These are phyloP conservation scores for Phytophthora pini DNA, from an alignment of 352 stramenopile species.

Conservation along the genomic window DNA sequence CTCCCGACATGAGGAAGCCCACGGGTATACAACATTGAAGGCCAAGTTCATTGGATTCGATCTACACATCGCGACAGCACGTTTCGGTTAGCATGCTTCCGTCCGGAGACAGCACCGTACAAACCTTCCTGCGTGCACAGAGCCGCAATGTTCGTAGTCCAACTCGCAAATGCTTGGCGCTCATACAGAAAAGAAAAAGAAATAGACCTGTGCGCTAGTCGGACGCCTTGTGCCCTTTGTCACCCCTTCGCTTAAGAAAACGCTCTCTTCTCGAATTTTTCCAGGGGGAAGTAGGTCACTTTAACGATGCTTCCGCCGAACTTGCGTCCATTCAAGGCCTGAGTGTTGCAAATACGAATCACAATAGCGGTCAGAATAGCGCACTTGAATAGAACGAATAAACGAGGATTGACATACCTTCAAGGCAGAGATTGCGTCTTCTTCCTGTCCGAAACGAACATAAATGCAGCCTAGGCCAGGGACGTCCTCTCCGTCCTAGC, in stretches of 20 bases:
- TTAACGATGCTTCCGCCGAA: constrained; percentile 89
- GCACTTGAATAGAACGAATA: background rate
- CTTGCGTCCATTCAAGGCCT: constrained; percentile 86
- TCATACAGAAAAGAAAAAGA: constrained; percentile 30
- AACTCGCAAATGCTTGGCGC: constrained; percentile 29
- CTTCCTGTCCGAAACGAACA: constrained; percentile 70
- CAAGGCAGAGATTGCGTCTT: constrained; percentile 63
- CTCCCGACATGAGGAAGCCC: constrained; percentile 17
- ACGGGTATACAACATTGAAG: constrained; percentile 42
- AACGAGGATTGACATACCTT: constrained; percentile 55
- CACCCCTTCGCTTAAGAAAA: constrained; percentile 49
- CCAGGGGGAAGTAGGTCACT: constrained; percentile 77
- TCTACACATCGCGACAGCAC: constrained; percentile 51
- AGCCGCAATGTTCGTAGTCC: constrained; percentile 9
- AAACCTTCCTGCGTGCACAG: constrained; percentile 40
- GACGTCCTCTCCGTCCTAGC: constrained; percentile 64
- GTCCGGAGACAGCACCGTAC: constrained; percentile 33
- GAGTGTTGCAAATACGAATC: background rate
- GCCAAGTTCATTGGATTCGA: constrained; percentile 53
- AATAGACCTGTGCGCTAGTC: constrained; percentile 24
- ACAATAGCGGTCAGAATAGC: constrained; percentile 13
- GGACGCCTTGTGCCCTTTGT: constrained; percentile 14
- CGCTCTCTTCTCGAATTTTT: constrained; percentile 75
- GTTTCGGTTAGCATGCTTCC: constrained; percentile 36
- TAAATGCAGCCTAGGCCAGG: constrained; percentile 82